A percentile compares a stretch with the other conserved stretches of the same genome.
Conservation (phyloP, 176 grass and related monocot species). For the Aegilops longissima region DNA sequence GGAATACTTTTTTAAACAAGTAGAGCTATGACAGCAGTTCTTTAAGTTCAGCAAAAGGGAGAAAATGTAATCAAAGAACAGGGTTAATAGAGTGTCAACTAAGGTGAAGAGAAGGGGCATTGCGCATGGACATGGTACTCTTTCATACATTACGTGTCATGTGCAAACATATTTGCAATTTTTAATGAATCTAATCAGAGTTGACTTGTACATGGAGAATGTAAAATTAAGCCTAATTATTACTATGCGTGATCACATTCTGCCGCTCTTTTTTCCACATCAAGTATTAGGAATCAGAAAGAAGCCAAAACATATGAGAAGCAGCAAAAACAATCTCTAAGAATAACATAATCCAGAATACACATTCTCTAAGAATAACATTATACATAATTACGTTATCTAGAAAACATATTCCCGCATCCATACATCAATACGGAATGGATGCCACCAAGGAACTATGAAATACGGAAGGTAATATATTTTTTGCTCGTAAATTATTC, state of each 20-base stretch:
- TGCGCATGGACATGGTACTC: not conserved
- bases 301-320: slow-evolving; percentile 3
- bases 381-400: not conserved
- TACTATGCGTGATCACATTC: not conserved
- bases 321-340: not conserved
- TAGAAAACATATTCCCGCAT: not conserved
- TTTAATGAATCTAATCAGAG: not conserved
- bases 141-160: not conserved
- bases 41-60: not conserved
- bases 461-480: not conserved
- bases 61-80: slow-evolving; percentile 7
- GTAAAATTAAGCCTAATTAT: not conserved
- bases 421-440: not conserved
- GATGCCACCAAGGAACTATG: not conserved
- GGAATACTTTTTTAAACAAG: not conserved
- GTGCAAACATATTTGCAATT: not conserved
- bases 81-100: not conserved
- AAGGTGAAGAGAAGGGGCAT: not conserved
- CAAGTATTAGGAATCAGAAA: not conserved
- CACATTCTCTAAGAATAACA: not conserved
- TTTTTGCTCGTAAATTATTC: not conserved
- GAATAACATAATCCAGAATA: not conserved
- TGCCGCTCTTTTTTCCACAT: not conserved
- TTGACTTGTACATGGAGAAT: not conserved
- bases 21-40: not conserved